Evolutionary conservation across 192 early-diverging fungal species (phyloP).

Genomic region (Podila horticola): DNA sequence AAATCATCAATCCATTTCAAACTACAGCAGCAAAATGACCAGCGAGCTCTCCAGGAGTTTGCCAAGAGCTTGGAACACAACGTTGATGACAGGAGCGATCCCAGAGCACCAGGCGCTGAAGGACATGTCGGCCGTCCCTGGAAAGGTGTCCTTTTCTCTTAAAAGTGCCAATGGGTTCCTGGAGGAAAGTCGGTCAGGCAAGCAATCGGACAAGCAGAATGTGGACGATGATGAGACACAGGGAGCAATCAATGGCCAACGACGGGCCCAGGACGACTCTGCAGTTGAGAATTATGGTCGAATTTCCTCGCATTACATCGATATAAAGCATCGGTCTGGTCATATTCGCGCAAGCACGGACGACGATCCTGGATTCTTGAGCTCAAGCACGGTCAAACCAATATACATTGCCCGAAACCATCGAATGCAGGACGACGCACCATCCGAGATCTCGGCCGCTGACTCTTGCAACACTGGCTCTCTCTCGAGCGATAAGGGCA

Average conservation of each 20-base stretch:
- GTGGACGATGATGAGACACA: conserved; percentile 24
- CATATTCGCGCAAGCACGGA: conserved; percentile 51
- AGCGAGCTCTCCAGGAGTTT: conserved; percentile 51
- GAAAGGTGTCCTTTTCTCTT: conserved; percentile 39
- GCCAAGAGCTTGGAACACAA: conserved; percentile 36
- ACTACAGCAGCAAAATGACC: conserved; percentile 19
- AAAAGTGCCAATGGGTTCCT: conserved; percentile 39
- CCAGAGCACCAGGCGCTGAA: conserved; percentile 19
- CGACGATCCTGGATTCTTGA: conserved; percentile 56
- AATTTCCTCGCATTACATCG: conserved; percentile 22
- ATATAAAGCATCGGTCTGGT: conserved; percentile 30
- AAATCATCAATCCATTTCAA: conserved; percentile 17
- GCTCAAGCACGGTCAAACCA: conserved; percentile 62
- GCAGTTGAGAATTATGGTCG: conserved; percentile 28
- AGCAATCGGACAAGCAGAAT: conserved; percentile 8
- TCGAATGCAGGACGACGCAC: conserved; percentile 18
- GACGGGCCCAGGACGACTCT: conserved; percentile 15
- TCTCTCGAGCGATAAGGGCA: conserved; percentile 40
- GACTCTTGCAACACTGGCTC: conserved; percentile 50
- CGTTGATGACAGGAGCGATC: conserved; percentile 15
- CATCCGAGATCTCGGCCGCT: conserved; percentile 23
- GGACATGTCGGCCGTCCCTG: conserved; percentile 10
- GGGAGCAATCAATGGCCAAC: conserved; percentile 7
- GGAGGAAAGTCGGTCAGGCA: conserved; percentile 35
- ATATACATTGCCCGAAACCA: conserved; percentile 54